phyloP scores from a whole-genome alignment of 78 protist species.

The Mastigamoeba balamuthi region DNA sequence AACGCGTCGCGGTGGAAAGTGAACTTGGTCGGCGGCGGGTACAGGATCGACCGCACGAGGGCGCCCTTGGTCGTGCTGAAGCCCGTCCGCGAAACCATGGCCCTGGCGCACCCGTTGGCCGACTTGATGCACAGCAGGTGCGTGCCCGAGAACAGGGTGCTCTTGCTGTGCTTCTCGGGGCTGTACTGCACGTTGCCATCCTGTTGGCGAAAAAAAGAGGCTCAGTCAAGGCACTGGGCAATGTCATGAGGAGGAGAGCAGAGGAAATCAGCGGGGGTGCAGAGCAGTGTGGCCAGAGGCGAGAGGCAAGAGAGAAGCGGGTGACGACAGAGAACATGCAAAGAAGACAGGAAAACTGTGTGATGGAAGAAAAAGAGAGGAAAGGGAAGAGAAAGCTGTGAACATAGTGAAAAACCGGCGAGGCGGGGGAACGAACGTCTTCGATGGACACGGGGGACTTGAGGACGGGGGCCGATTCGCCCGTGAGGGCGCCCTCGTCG shows the following conservation, averaged over 20 bases:
- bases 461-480: conserved; percentile 81
- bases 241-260: background rate
- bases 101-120: background rate
- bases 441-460: conserved; percentile 13
- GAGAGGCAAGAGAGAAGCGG: background rate
- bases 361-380: background rate
- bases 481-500: conserved; percentile 95
- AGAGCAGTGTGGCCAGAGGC: background rate
- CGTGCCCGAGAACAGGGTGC: conserved; percentile 15
- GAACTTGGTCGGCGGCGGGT: conserved; percentile 54
- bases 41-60: conserved; percentile 50
- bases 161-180: background rate
- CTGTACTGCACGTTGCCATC: background rate
- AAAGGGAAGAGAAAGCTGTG: background rate
- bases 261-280: background rate
- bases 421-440: conserved; percentile 6
- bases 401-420: conserved; percentile 13
- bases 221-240: conserved; percentile 27
- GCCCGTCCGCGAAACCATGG: conserved; percentile 38
- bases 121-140: background rate
- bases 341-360: background rate
- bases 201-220: background rate
- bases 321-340: background rate
- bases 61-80: conserved; percentile 65
- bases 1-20: conserved; percentile 61